Percentiles rank a stretch among this genome's conserved stretches.
phyloP scores from a whole-genome alignment of 108 stramenopile genomes.

The Pseudonitzschia pungens region DNA sequence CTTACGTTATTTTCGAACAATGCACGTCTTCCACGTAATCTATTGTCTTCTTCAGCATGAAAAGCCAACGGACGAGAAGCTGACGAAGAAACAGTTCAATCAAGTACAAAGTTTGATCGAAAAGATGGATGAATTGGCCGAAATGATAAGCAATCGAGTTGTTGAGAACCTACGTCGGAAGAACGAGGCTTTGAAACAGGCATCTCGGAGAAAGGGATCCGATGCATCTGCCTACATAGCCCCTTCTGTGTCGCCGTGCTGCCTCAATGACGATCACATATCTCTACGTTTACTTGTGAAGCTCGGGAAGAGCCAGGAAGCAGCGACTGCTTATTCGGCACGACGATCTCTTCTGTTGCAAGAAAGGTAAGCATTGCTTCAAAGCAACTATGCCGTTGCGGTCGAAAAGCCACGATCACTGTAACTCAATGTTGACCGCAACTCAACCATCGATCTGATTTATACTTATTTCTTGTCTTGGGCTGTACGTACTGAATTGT shows the following conservation, averaged over 20 bases:
- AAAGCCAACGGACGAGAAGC: conserved; percentile 42
- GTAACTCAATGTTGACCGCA: no score
- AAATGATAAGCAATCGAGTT: conserved; percentile 67
- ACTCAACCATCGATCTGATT: background rate
- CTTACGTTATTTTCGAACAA: conserved; percentile 12
- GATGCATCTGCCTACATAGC: conserved; percentile 64
- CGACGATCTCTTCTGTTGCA: conserved; percentile 68
- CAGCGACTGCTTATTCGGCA: conserved; percentile 78
- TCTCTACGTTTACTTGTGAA: conserved; percentile 73
- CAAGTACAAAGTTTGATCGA: conserved; percentile 44
- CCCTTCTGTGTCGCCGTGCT: conserved; percentile 71
- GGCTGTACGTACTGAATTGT: background rate
- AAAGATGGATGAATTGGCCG: conserved; percentile 52
- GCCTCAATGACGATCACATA: conserved; percentile 74
- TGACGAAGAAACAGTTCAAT: conserved; percentile 61
- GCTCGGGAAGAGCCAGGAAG: conserved; percentile 74
- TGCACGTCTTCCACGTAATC: conserved; percentile 9
- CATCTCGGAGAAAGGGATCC: conserved; percentile 72
- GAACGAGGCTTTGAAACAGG: conserved; percentile 83
- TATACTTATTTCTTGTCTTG: background rate
- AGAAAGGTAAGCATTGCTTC: conserved; percentile 54
- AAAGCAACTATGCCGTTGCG: background rate
- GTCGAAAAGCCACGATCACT: no score
- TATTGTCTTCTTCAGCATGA: conserved; percentile 33
- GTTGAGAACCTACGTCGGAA: conserved; percentile 76